Conservation (phyloP, 2,329 filamentous ascomycete species). For the Diaporthe longicolla region DNA sequence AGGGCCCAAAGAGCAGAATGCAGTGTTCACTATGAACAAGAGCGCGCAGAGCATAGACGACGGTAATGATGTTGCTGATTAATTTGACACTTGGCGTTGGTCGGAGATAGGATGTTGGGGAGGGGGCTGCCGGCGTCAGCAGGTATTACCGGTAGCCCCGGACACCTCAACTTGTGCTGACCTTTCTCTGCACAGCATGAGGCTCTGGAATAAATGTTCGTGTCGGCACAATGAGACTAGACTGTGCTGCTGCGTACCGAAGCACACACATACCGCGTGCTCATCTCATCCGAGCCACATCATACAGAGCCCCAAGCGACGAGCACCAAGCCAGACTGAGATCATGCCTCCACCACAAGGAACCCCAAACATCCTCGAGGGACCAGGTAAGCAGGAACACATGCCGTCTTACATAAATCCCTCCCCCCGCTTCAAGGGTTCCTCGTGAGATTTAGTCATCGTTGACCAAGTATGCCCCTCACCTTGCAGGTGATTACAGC, state of each 20-base stretch:
- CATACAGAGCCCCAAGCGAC: neutral
- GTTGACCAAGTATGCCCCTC: neutral
- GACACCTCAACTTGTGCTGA: neutral
- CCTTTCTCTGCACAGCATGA: neutral
- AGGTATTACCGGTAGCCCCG: neutral
- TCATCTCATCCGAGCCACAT: neutral
- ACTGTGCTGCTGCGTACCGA: neutral
- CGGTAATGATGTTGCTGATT: constrained; percentile 15
- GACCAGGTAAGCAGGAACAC: constrained; percentile 23
- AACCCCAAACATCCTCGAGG: constrained; percentile 26
- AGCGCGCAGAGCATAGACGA: too few species aligned
- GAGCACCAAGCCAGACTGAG: neutral
- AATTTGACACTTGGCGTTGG: neutral
- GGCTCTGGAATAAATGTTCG: neutral
- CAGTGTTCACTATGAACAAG: too few species aligned
- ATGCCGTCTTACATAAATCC: neutral
- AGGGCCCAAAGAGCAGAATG: neutral
- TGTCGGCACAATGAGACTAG: too few species aligned
- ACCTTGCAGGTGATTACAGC: constrained; percentile 26
- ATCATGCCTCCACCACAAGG: constrained; percentile 35
- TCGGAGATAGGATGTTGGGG: neutral
- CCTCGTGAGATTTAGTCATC: constrained; percentile 5
- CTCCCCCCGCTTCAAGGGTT: neutral
- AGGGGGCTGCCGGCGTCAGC: constrained; percentile 1
- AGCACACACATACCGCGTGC: neutral